Evolutionary conservation across 352 stramenopile species (phyloP).

Genomic region (Plasmopara halstedii): DNA sequence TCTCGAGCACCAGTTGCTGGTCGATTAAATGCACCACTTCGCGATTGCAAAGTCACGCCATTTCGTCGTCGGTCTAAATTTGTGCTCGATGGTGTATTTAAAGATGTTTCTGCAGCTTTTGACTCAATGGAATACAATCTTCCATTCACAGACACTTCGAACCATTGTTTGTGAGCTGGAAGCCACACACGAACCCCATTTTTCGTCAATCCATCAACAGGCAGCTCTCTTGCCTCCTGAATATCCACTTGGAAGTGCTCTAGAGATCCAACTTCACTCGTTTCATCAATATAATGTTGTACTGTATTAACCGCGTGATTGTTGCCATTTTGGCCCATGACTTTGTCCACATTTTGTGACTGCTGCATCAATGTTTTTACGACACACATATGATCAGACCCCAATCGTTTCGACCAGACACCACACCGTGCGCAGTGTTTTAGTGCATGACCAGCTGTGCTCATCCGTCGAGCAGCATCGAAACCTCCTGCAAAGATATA

Average conservation of each 20-base stretch:
- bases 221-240: constrained; percentile 27
- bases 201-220: constrained; percentile 70
- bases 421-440: constrained; percentile 50
- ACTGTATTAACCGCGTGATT: neutral
- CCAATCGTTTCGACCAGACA: constrained; percentile 45
- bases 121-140: constrained; percentile 63
- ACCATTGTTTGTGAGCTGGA: constrained; percentile 65
- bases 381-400: constrained; percentile 39
- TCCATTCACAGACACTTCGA: constrained; percentile 76
- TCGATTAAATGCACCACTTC: constrained; percentile 63
- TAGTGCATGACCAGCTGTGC: constrained; percentile 50
- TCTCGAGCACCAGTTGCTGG: constrained; percentile 30
- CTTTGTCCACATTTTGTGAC: constrained; percentile 1
- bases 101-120: constrained; percentile 12
- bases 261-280: constrained; percentile 17
- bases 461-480: constrained; percentile 43
- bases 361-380: constrained; percentile 17
- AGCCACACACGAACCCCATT: constrained; percentile 75
- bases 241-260: constrained; percentile 42
- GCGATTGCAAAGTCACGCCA: constrained; percentile 14
- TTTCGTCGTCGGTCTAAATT: constrained; percentile 10
- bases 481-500: constrained; percentile 65
- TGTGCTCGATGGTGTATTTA: neutral
- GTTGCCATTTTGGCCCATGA: neutral
- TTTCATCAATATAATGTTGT: constrained; percentile 18